Evolutionary conservation across 1,139 yeast species (phyloP).

Genomic region (Debaryomyces sp.): DNA sequence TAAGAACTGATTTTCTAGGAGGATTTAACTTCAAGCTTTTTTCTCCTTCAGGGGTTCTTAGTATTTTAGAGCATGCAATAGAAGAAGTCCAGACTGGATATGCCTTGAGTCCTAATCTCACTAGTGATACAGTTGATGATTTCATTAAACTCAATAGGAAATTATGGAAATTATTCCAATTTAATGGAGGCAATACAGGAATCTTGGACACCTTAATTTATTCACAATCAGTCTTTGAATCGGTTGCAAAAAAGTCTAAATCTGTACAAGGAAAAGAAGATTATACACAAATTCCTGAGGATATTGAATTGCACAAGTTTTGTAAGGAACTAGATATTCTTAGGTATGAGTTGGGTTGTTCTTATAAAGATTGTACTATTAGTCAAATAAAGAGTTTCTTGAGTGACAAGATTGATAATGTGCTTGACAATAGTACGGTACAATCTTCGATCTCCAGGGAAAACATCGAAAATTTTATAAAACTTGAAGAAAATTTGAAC

Average conservation of each 20-base stretch:
- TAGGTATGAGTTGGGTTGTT: slow-evolving; percentile 19
- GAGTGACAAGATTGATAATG: slow-evolving; percentile 17
- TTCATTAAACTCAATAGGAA: slow-evolving; percentile 23
- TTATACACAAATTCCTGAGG: slow-evolving; percentile 26
- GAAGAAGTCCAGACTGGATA: neutral
- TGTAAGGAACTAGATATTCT: slow-evolving; percentile 23
- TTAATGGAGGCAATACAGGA: slow-evolving; percentile 6
- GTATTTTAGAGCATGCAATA: slow-evolving; percentile 6
- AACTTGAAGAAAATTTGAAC: slow-evolving; percentile 22
- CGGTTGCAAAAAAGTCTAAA: slow-evolving; percentile 12
- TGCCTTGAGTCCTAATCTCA: slow-evolving; percentile 14
- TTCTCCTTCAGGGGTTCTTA: slow-evolving; percentile 4
- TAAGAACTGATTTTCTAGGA: slow-evolving; percentile 7
- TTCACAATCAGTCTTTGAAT: slow-evolving; percentile 10
- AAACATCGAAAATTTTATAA: slow-evolving; percentile 21
- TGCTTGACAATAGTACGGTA: slow-evolving; percentile 12
- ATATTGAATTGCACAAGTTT: slow-evolving; percentile 24
- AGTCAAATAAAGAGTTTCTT: slow-evolving; percentile 19
- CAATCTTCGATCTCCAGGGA: slow-evolving; percentile 19
- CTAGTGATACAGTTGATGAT: slow-evolving; percentile 19
- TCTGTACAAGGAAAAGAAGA: neutral
- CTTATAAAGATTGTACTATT: slow-evolving; percentile 16
- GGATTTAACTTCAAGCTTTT: slow-evolving; percentile 7
- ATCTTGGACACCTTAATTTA: slow-evolving; percentile 15
- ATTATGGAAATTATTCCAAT: slow-evolving; percentile 4